phyloP scores from a whole-genome alignment of 257 asterid species.

The Capsicum pubescens region DNA sequence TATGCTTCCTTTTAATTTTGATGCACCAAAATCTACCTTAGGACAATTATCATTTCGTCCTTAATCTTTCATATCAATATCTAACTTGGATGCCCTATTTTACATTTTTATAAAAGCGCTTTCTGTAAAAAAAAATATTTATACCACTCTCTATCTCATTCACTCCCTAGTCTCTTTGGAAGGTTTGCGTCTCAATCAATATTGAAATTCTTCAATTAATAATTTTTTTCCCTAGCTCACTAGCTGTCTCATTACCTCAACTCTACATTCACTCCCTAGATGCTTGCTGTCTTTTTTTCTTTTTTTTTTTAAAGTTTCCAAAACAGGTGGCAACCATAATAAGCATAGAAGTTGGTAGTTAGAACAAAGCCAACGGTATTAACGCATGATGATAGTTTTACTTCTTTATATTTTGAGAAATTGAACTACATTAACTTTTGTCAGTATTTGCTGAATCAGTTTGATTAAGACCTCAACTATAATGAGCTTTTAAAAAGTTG shows the following conservation, averaged over 20 bases:
- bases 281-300: not conserved
- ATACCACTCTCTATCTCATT: not conserved
- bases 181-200: not conserved
- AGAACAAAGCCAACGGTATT: constrained; percentile 33
- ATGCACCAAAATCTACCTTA: too few relatives aligned
- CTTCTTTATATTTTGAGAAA: not conserved
- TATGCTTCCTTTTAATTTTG: too few relatives aligned
- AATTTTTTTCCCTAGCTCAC: not conserved
- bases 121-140: not conserved
- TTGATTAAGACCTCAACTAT: constrained; percentile 48
- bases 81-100: not conserved
- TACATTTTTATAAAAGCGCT: too few relatives aligned
- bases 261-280: too few relatives aligned
- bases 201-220: not conserved
- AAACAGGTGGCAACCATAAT: constrained; percentile 26
- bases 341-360: constrained; percentile 19
- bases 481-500: constrained; percentile 13
- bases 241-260: not conserved
- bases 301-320: not conserved
- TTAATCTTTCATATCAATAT: too few relatives aligned
- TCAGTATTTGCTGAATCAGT: constrained; percentile 29
- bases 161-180: not conserved
- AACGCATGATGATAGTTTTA: constrained; percentile 19
- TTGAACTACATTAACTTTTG: constrained; percentile 26
- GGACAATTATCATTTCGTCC: too few relatives aligned